Percentiles rank a stretch among this genome's conserved stretches.
Evolutionary conservation across 2,329 filamentous ascomycete genomes (phyloP).

Genomic region (Trichoderma hamatum): DNA sequence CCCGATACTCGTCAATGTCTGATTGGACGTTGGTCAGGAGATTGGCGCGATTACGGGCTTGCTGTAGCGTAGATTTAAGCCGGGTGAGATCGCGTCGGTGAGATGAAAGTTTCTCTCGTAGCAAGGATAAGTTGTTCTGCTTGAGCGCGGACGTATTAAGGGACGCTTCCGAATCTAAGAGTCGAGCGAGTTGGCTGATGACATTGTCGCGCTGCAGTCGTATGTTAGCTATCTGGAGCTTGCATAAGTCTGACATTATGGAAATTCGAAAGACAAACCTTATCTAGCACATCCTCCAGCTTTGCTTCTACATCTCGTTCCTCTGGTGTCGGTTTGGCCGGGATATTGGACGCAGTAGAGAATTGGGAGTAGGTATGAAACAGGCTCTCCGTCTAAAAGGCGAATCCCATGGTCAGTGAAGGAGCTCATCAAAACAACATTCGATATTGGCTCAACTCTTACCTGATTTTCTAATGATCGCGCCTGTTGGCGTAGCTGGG

Average conservation of each 20-base stretch:
- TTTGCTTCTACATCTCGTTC: constrained; percentile 79
- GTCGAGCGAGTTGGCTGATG: constrained; percentile 78
- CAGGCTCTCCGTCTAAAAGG: constrained; percentile 73
- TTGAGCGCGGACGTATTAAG: constrained; percentile 92
- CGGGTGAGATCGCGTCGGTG: constrained; percentile 82
- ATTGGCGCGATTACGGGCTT: constrained; percentile 84
- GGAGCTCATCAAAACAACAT: background rate
- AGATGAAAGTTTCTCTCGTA: constrained; percentile 85
- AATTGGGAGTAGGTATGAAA: constrained; percentile 92
- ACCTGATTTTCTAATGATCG: constrained; percentile 89
- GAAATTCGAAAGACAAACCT: constrained; percentile 52
- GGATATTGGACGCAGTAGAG: constrained; percentile 76
- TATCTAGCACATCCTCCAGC: constrained; percentile 81
- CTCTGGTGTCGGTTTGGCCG: constrained; percentile 81
- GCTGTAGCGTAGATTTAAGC: constrained; percentile 71
- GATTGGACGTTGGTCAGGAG: constrained; percentile 87
- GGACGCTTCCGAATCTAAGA: constrained; percentile 89
- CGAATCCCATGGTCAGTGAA: background rate
- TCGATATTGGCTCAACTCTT: constrained; percentile 33
- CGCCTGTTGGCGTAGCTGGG: constrained; percentile 90
- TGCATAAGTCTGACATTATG: background rate
- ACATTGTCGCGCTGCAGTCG: constrained; percentile 73
- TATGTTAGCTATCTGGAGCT: background rate
- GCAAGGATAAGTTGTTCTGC: constrained; percentile 90
- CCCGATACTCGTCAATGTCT: constrained; percentile 88